Percentiles rank a stretch among this genome's conserved stretches.
Conservation (phyloP, 768 basidiomycete species). For the Suillus decipiens region DNA sequence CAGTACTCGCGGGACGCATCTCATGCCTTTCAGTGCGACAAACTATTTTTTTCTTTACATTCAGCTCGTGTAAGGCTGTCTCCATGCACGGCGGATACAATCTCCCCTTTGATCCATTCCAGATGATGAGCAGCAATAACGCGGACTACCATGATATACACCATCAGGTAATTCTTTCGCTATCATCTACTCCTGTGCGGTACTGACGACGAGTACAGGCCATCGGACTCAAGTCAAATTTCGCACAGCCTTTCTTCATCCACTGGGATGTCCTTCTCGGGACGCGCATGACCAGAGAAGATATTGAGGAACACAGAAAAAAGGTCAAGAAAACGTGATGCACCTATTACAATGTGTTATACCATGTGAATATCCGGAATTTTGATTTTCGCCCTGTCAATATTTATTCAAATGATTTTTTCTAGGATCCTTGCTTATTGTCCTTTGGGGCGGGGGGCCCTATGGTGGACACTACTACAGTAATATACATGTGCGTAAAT, state of each 20-base stretch:
- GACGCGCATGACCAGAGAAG: conserved; percentile 73
- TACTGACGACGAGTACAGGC: conserved; percentile 7
- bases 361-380: neutral
- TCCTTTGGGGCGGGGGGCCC: no score
- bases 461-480: no score
- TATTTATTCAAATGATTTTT: no score
- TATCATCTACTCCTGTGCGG: neutral
- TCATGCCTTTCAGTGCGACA: conserved; percentile 78
- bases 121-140: conserved; percentile 83
- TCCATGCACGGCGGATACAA: conserved; percentile 94
- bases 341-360: conserved; percentile 2
- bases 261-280: conserved; percentile 88
- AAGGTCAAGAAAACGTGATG: conserved; percentile 24
- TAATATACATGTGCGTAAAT: no score
- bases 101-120: conserved; percentile 90
- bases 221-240: conserved; percentile 91
- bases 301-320: conserved; percentile 51
- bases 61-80: conserved; percentile 90
- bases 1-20: conserved; percentile 70
- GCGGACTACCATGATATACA: conserved; percentile 99
- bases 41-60: conserved; percentile 76
- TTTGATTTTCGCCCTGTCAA: neutral
- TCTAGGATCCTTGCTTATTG: no score
- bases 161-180: conserved; percentile 63
- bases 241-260: conserved; percentile 90